Percentiles rank a stretch among this genome's conserved stretches.
Conservation (phyloP, 441 rosid species). For the Rhodomyrtus psidioides region DNA sequence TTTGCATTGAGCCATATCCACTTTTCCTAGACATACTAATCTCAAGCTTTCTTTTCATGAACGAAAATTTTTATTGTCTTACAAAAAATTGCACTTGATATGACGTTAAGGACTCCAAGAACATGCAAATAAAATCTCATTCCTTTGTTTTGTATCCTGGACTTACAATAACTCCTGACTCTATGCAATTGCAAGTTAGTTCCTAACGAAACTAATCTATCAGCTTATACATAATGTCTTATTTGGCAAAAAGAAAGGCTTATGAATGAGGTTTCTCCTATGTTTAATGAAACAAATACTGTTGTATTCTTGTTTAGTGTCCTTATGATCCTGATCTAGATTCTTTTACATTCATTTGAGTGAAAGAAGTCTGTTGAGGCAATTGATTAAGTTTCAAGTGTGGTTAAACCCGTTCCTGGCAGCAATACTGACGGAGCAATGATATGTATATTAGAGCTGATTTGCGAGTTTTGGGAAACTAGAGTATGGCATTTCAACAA, state of each 20-base stretch:
- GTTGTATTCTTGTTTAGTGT: background rate
- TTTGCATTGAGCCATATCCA: background rate
- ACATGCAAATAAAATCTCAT: background rate
- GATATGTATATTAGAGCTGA: background rate
- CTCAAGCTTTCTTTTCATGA: background rate
- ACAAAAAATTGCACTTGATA: background rate
- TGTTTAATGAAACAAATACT: background rate
- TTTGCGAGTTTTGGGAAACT: background rate
- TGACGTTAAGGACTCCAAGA: background rate
- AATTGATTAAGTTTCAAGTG: background rate
- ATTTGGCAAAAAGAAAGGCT: background rate
- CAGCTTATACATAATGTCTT: background rate
- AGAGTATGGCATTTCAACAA: background rate
- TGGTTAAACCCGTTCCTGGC: background rate
- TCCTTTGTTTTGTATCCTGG: background rate
- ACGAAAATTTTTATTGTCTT: background rate
- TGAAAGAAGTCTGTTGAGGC: background rate
- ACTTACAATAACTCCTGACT: background rate
- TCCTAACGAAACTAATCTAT: background rate
- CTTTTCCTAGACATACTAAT: background rate
- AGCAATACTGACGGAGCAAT: background rate
- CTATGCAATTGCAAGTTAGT: background rate
- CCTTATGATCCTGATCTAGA: background rate
- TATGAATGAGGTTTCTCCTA: background rate
- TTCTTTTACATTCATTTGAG: background rate